Evolutionary conservation across 768 basidiomycete genomes (phyloP).

Genomic region (Vararia minispora): DNA sequence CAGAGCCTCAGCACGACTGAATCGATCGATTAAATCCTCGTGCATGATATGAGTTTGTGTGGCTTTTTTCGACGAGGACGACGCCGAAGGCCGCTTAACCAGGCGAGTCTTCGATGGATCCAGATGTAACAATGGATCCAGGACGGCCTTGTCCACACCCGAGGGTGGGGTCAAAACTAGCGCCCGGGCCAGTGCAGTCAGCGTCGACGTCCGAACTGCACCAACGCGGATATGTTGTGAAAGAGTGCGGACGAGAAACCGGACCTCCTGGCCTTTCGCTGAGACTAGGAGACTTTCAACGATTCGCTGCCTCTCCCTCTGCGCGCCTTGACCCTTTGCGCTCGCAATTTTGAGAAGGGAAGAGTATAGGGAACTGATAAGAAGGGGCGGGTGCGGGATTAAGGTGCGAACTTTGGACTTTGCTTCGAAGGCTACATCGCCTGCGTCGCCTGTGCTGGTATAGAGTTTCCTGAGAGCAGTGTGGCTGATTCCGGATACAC

Average conservation of each 20-base stretch:
- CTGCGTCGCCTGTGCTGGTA: constrained; percentile 62
- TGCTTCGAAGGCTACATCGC: constrained; percentile 81
- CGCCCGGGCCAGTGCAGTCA: constrained; percentile 72
- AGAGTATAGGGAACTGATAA: constrained; percentile 54
- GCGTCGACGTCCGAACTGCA: constrained; percentile 73
- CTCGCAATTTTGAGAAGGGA: constrained; percentile 55
- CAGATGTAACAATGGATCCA: constrained; percentile 20
- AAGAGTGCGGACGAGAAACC: constrained; percentile 69
- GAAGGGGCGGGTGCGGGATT: constrained; percentile 56
- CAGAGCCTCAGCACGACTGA: constrained; percentile 47
- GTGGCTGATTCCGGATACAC: constrained; percentile 54
- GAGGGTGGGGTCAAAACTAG: constrained; percentile 47
- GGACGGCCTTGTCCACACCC: constrained; percentile 19
- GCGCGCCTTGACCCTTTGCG: constrained; percentile 66
- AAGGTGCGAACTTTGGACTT: constrained; percentile 68
- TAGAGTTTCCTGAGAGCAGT: constrained; percentile 53
- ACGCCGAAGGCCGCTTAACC: too few relatives aligned
- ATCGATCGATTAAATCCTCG: constrained; percentile 30
- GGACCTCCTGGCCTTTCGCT: constrained; percentile 78
- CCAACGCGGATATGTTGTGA: constrained; percentile 76
- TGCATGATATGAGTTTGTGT: constrained; percentile 21
- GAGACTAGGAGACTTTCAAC: constrained; percentile 77
- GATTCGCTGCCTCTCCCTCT: constrained; percentile 63
- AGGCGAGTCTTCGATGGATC: constrained; percentile 12
- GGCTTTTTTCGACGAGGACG: constrained; percentile 21